Percentiles rank a stretch among this genome's conserved stretches.
Evolutionary conservation across 164 flowering plant species (phyloP).

Genomic region (Houttuynia cordata): DNA sequence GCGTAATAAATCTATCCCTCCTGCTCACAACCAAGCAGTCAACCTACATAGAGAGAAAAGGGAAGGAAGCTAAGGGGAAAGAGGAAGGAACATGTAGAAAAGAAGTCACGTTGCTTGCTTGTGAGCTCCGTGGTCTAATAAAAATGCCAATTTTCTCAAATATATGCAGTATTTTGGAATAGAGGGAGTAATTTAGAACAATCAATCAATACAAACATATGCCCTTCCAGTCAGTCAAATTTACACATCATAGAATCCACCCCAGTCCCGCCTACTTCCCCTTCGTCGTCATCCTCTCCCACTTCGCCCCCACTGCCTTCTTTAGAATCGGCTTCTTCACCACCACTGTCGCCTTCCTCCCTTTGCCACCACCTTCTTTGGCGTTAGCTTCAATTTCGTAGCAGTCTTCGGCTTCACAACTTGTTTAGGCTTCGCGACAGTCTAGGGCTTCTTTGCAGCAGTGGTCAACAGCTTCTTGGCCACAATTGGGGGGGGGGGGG

Average conservation of each 20-base stretch:
- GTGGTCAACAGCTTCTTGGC: constrained; percentile 17
- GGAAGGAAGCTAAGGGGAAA: neutral
- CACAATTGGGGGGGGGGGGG: constrained; percentile 8
- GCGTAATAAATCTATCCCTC: constrained; percentile 85
- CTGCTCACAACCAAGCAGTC: constrained; percentile 15
- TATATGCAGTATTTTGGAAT: too few relatives aligned
- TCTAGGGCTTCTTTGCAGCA: neutral
- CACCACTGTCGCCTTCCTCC: neutral
- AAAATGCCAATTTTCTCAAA: too few relatives aligned
- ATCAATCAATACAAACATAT: too few relatives aligned
- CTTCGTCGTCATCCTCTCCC: constrained; percentile 18
- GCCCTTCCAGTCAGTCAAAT: too few relatives aligned
- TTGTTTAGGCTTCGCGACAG: neutral
- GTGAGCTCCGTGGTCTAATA: too few relatives aligned
- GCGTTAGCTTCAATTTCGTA: neutral
- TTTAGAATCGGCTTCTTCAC: constrained; percentile 10
- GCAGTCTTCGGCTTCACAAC: neutral
- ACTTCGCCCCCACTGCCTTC: constrained; percentile 17
- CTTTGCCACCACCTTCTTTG: neutral
- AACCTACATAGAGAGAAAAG: neutral
- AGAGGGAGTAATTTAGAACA: too few relatives aligned
- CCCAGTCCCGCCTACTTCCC: constrained; percentile 9
- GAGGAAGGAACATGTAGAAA: constrained; percentile 55
- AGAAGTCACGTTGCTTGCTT: too few relatives aligned
- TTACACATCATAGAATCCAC: too few relatives aligned